A percentile compares a stretch with the other conserved stretches of the same genome.
Evolutionary conservation across 2,329 filamentous ascomycete species (phyloP).

Genomic region (Trichoderma sp.): DNA sequence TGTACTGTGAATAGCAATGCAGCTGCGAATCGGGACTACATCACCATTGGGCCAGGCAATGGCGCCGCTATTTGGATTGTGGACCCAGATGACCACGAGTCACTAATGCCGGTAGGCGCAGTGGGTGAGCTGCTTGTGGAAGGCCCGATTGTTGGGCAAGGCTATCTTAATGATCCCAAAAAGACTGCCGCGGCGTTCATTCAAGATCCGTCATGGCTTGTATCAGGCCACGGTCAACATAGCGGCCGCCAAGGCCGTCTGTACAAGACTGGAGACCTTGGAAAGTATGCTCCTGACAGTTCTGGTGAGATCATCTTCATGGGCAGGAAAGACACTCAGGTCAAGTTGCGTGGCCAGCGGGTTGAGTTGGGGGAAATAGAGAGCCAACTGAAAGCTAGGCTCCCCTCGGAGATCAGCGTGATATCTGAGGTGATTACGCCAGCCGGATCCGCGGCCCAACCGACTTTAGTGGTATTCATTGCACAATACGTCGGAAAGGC

Average conservation of each 20-base stretch:
- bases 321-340: slow-evolving; percentile 25
- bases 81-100: slow-evolving; percentile 24
- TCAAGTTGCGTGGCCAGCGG: slow-evolving; percentile 27
- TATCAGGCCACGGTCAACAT: background rate
- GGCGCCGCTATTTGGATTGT: slow-evolving; percentile 28
- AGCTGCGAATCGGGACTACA: background rate
- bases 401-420: slow-evolving; percentile 40
- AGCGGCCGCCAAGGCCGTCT: slow-evolving; percentile 22
- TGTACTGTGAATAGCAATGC: slow-evolving; percentile 2
- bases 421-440: slow-evolving; percentile 39
- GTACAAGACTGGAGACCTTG: slow-evolving; percentile 26
- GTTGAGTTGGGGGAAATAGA: slow-evolving; percentile 28
- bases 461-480: background rate
- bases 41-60: slow-evolving; percentile 24
- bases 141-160: slow-evolving; percentile 47
- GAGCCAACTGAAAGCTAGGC: slow-evolving; percentile 24
- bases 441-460: background rate
- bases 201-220: slow-evolving; percentile 25
- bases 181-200: slow-evolving; percentile 35
- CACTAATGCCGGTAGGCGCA: slow-evolving; percentile 24
- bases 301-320: slow-evolving; percentile 22
- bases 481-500: background rate
- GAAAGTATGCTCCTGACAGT: slow-evolving; percentile 19
- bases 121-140: slow-evolving; percentile 39
- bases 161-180: slow-evolving; percentile 44